Percentiles rank a stretch among this genome's conserved stretches.
phyloP scores from a whole-genome alignment of 192 early-diverging fungal genomes.

The Podila minutissima region DNA sequence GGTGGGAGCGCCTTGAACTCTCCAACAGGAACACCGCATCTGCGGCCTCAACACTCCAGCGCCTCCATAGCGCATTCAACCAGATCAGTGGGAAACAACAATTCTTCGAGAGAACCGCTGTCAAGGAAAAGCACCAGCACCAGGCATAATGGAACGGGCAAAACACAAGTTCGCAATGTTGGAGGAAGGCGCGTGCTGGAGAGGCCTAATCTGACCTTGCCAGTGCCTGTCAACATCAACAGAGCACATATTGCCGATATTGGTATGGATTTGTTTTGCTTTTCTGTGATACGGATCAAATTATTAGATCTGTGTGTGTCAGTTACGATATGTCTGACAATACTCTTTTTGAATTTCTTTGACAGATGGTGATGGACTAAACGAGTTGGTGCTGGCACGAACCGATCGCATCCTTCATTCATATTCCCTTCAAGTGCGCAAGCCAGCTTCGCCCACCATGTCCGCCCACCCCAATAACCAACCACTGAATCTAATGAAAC shows the following conservation, averaged over 20 bases:
- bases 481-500: conserved; percentile 20
- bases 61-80: not conserved
- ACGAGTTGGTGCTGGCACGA: conserved; percentile 64
- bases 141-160: conserved; percentile 13
- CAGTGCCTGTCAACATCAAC: conserved; percentile 68
- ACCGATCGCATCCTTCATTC: conserved; percentile 67
- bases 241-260: conserved; percentile 66
- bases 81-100: not conserved
- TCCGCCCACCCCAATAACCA: conserved; percentile 14
- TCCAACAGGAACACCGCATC: conserved; percentile 30
- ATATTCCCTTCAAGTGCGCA: conserved; percentile 47
- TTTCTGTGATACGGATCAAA: not conserved
- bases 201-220: conserved; percentile 54
- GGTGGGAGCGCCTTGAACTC: conserved; percentile 20
- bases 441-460: conserved; percentile 10
- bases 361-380: conserved; percentile 62
- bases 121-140: not conserved
- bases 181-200: conserved; percentile 34
- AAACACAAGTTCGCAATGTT: conserved; percentile 10
- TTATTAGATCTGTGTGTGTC: no score
- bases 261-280: conserved; percentile 29
- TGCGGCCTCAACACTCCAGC: conserved; percentile 28
- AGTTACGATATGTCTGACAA: no score
- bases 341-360: not conserved
- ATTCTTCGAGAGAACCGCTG: not conserved